Percentiles rank a stretch among this genome's conserved stretches.
These are phyloP conservation scores for Neofusicoccum kwambonambiense DNA, from an alignment of 2,329 filamentous ascomycete species.

Conservation along the genomic window DNA sequence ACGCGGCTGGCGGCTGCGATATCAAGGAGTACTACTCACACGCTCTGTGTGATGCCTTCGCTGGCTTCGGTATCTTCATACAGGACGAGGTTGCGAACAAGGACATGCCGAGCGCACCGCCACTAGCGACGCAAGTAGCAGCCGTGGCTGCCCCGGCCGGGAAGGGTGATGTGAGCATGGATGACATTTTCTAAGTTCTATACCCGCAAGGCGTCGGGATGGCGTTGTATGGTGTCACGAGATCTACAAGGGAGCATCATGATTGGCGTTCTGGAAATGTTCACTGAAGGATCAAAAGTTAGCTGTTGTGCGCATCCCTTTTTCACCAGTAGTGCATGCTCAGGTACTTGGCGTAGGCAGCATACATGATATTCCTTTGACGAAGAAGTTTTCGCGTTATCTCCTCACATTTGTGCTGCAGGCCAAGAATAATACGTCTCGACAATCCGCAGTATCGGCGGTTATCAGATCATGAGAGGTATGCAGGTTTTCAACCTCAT, in stretches of 20 bases:
- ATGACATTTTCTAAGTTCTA: conserved; percentile 39
- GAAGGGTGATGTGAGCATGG: conserved; percentile 53
- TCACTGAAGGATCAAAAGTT: no score
- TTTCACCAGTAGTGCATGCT: no score
- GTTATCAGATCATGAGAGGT: no score
- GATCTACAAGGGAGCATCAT: neutral
- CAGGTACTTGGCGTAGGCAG: no score
- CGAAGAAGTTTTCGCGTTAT: no score
- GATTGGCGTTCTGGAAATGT: neutral
- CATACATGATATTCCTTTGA: no score
- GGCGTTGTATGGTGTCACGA: neutral
- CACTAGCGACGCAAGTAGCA: conserved; percentile 36
- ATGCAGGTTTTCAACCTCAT: no score
- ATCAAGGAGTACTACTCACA: conserved; percentile 77
- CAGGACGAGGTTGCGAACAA: conserved; percentile 63
- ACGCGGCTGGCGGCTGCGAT: conserved; percentile 79
- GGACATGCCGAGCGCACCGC: conserved; percentile 36
- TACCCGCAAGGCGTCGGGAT: neutral
- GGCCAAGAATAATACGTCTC: no score
- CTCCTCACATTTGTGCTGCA: no score
- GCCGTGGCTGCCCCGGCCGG: conserved; percentile 54
- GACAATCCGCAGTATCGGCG: no score
- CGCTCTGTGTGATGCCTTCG: conserved; percentile 84
- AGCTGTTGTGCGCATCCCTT: no score
- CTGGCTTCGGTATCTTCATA: conserved; percentile 83